phyloP scores from a whole-genome alignment of 176 grass and related monocot genomes.

The barley (Hordeum vulgare) region DNA sequence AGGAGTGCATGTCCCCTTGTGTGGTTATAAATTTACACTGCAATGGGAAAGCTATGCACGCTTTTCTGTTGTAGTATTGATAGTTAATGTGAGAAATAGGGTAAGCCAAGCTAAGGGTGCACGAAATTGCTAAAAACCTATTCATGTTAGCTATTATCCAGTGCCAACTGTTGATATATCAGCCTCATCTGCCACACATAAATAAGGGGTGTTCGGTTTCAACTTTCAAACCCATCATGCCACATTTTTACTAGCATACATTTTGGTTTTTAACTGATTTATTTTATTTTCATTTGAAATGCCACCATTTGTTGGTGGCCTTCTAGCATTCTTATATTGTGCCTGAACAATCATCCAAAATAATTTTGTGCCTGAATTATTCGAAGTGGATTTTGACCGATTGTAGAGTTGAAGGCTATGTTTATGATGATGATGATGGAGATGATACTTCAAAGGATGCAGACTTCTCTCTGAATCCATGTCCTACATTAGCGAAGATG shows the following conservation, averaged over 20 bases:
- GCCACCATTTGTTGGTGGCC: not conserved
- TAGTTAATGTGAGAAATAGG: not conserved
- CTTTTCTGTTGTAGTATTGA: not conserved
- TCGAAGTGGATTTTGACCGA: conserved; percentile 4
- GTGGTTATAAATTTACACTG: not conserved
- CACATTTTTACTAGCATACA: not conserved
- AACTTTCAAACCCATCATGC: not conserved
- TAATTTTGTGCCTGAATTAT: not conserved
- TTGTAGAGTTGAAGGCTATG: conserved; percentile 24
- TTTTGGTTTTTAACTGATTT: not conserved
- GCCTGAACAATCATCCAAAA: not conserved
- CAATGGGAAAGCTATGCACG: not conserved
- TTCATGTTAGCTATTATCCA: conserved; percentile 5
- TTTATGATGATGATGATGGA: conserved; percentile 25
- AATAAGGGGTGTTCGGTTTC: not conserved
- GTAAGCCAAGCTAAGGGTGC: not conserved
- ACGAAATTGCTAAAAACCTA: not conserved
- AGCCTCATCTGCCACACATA: not conserved
- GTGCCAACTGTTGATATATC: not conserved
- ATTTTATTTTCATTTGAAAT: not conserved
- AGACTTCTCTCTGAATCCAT: conserved; percentile 15
- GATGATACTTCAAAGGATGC: conserved; percentile 16
- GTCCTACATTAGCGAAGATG: not conserved
- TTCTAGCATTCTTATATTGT: not conserved
- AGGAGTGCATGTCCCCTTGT: not conserved